Percentiles rank a stretch among this genome's conserved stretches.
These are phyloP conservation scores for Saturnispora besseyi DNA, from an alignment of 805 yeast genomes.

Conservation along the genomic window DNA sequence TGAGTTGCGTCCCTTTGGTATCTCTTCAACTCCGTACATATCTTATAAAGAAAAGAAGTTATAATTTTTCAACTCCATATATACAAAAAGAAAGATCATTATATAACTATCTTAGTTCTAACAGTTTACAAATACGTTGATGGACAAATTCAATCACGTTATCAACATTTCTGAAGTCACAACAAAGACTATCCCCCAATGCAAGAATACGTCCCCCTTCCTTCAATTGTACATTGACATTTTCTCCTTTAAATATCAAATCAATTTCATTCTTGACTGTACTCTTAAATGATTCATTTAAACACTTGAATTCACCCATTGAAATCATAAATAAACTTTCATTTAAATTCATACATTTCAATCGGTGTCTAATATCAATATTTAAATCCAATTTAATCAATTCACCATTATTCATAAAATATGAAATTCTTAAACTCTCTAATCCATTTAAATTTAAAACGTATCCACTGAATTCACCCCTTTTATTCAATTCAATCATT, in stretches of 20 bases:
- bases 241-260: constrained; percentile 17
- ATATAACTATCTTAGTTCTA: not conserved
- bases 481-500: constrained; percentile 10
- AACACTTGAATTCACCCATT: constrained; percentile 13
- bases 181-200: constrained; percentile 21
- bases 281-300: not conserved
- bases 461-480: constrained; percentile 17
- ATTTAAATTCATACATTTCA: constrained; percentile 13
- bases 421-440: constrained; percentile 20
- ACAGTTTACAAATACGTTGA: not conserved
- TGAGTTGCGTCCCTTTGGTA: constrained; percentile 21
- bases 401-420: constrained; percentile 13
- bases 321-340: constrained; percentile 19
- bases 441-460: constrained; percentile 17
- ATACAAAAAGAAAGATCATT: not conserved
- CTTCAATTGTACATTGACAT: constrained; percentile 3
- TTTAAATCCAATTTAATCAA: constrained; percentile 12
- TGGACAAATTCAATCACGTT: constrained; percentile 11
- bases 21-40: constrained; percentile 26
- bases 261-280: constrained; percentile 2
- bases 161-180: constrained; percentile 17
- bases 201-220: constrained; percentile 15
- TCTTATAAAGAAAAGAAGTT: not conserved
- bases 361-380: constrained; percentile 20
- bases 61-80: not conserved